A percentile compares a stretch with the other conserved stretches of the same genome.
Conservation (phyloP, 148 eudicot genomes). For the Vaccinium myrtillus region DNA sequence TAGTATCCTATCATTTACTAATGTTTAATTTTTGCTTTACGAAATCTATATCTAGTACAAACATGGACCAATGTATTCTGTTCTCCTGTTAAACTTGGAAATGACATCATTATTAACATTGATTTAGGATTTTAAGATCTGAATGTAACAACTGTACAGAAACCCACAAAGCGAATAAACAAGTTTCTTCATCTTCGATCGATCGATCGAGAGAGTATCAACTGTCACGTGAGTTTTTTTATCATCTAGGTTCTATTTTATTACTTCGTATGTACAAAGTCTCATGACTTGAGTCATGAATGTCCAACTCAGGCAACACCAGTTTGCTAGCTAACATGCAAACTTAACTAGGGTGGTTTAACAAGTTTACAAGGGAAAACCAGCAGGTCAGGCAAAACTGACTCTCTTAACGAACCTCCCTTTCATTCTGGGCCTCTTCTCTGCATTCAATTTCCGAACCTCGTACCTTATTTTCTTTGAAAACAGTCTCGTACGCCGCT, state of each 20-base stretch:
- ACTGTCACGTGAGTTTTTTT: neutral
- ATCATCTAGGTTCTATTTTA: neutral
- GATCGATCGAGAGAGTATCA: neutral
- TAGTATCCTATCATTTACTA: neutral
- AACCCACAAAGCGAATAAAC: neutral
- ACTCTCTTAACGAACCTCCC: constrained; percentile 92
- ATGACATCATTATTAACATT: too few species aligned
- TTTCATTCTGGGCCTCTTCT: constrained; percentile 95
- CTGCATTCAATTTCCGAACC: constrained; percentile 91
- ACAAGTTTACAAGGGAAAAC: neutral
- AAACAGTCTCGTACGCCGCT: constrained; percentile 79
- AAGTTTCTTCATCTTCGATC: neutral
- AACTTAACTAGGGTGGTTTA: neutral
- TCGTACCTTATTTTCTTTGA: constrained; percentile 96
- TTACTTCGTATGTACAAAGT: neutral
- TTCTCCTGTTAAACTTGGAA: too few species aligned
- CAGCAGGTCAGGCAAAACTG: constrained; percentile 21
- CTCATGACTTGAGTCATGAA: too few species aligned
- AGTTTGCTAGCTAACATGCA: neutral
- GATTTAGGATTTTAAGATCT: too few species aligned
- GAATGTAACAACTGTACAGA: too few species aligned
- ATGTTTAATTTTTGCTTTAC: neutral
- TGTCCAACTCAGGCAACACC: neutral
- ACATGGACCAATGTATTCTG: neutral
- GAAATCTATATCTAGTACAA: neutral